Conservation (phyloP, 1,139 yeast genomes). For the Suhomyces terraborum region DNA sequence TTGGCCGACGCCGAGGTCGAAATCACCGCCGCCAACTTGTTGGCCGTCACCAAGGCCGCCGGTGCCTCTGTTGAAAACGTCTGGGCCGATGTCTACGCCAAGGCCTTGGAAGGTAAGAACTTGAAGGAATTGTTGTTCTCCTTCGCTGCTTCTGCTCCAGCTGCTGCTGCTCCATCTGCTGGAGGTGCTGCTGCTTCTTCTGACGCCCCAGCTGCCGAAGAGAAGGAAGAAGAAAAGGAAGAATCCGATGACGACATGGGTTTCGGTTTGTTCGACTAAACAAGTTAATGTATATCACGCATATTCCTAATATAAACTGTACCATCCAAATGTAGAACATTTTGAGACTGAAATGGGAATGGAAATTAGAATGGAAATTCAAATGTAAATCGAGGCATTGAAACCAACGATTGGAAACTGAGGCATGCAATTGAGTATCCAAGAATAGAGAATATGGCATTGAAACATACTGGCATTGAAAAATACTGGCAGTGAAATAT, state of each 20-base stretch:
- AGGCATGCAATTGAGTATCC: too few species aligned
- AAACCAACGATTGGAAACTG: too few species aligned
- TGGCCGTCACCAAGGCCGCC: constrained; percentile 57
- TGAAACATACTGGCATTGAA: too few species aligned
- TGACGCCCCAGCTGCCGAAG: constrained; percentile 59
- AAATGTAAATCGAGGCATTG: too few species aligned
- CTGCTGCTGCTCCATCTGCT: constrained; percentile 62
- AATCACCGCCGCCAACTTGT: constrained; percentile 75
- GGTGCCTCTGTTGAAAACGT: constrained; percentile 54
- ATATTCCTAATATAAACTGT: constrained; percentile 7
- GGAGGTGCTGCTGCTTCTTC: constrained; percentile 59
- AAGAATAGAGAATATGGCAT: too few species aligned
- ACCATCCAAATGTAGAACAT: background rate
- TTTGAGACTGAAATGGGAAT: too few species aligned
- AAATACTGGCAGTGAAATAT: too few species aligned
- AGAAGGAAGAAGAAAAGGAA: constrained; percentile 58
- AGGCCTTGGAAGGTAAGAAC: constrained; percentile 79
- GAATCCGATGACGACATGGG: constrained; percentile 77
- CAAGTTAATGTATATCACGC: constrained; percentile 6
- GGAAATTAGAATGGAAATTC: too few species aligned
- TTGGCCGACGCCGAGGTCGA: constrained; percentile 83
- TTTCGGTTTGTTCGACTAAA: constrained; percentile 81
- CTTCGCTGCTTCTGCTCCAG: constrained; percentile 69
- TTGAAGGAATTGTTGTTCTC: constrained; percentile 74
- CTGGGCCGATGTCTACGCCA: constrained; percentile 83